Evolutionary conservation across 176 grass and related monocot species (phyloP).

Genomic region (Phyllostachys edulis): DNA sequence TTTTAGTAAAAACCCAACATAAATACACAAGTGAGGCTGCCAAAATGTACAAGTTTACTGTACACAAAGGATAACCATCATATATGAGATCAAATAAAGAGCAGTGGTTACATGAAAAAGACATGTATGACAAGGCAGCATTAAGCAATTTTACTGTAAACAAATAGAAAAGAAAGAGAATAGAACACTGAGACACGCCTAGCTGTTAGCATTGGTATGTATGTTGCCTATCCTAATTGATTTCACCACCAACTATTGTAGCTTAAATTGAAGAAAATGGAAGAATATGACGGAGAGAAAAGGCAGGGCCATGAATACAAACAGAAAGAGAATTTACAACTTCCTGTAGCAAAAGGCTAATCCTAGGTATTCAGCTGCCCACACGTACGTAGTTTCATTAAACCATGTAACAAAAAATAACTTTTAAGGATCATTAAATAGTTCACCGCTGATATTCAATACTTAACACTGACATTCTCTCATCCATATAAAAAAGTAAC

Average conservation of each 20-base stretch:
- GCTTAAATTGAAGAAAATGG: not conserved
- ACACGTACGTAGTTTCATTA: not conserved
- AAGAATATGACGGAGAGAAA: not conserved
- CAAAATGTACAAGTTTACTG: not conserved
- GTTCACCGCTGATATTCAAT: not conserved
- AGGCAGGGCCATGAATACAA: not conserved
- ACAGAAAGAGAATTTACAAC: not conserved
- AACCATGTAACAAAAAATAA: not conserved
- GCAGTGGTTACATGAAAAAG: not conserved
- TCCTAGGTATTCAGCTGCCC: not conserved
- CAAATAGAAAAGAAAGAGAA: conserved; percentile 4
- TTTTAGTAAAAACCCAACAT: not conserved
- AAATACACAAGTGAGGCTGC: not conserved
- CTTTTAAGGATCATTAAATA: not conserved
- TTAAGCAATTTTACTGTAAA: not conserved
- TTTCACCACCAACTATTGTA: not conserved
- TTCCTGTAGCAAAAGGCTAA: not conserved
- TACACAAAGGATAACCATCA: not conserved
- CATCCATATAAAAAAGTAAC: not conserved
- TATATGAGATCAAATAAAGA: not conserved
- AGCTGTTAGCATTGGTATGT: not conserved
- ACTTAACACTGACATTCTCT: not conserved
- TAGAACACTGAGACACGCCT: not conserved
- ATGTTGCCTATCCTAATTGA: not conserved
- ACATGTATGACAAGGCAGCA: not conserved